These are phyloP conservation scores for Leucocoprinus leucothites DNA, from an alignment of 768 basidiomycete species.

Conservation along the genomic window DNA sequence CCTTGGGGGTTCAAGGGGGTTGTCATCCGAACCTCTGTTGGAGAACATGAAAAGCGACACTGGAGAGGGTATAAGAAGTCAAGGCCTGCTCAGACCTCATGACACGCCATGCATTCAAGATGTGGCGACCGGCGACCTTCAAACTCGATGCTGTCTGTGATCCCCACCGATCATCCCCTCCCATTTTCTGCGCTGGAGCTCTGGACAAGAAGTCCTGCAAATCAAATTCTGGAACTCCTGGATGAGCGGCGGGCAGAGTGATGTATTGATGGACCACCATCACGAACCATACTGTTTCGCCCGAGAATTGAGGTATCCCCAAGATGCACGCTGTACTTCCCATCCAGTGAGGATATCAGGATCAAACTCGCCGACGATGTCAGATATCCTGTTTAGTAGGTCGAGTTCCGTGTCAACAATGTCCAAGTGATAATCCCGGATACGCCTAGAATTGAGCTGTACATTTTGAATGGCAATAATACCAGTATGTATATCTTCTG, in stretches of 20 bases:
- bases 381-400: conserved; percentile 72
- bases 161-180: conserved; percentile 65
- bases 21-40: conserved; percentile 54
- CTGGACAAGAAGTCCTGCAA: conserved; percentile 73
- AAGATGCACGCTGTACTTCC: conserved; percentile 85
- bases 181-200: conserved; percentile 48
- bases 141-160: conserved; percentile 76
- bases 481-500: conserved; percentile 37
- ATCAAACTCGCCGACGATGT: conserved; percentile 73
- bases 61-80: conserved; percentile 84
- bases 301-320: conserved; percentile 86
- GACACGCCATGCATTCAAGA: conserved; percentile 90
- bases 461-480: conserved; percentile 49
- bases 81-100: conserved; percentile 83
- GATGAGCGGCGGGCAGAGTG: neutral
- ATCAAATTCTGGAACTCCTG: conserved; percentile 53
- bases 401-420: conserved; percentile 70
- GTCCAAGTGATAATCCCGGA: conserved; percentile 46
- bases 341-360: conserved; percentile 92
- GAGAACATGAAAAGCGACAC: conserved; percentile 80
- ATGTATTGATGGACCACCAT: neutral
- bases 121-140: conserved; percentile 83
- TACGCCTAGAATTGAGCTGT: conserved; percentile 34
- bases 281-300: conserved; percentile 54
- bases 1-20: neutral